Percentiles rank a stretch among this genome's conserved stretches.
phyloP scores from a whole-genome alignment of 306 rosid species.

The Vachellia pachyceras region DNA sequence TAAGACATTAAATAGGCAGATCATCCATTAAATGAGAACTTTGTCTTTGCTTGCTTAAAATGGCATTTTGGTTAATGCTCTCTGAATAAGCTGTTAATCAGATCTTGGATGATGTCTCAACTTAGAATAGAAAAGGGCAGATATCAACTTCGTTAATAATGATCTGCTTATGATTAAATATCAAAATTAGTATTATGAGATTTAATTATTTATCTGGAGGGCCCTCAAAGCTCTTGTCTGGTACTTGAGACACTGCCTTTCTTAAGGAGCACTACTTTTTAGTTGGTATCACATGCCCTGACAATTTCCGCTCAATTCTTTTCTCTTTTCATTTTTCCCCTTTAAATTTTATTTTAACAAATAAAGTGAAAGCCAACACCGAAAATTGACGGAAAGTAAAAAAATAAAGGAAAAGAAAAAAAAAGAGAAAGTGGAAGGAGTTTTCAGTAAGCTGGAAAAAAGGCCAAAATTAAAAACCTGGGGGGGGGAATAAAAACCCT shows the following conservation, averaged over 20 bases:
- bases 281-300: conserved; percentile 50
- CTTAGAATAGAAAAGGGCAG: conserved; percentile 26
- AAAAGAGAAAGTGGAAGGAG: not conserved
- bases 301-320: conserved; percentile 29
- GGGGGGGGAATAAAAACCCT: conserved; percentile 22
- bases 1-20: not conserved
- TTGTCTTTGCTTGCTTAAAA: conserved; percentile 36
- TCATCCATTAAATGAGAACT: not conserved
- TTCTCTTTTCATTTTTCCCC: not conserved
- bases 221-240: conserved; percentile 4
- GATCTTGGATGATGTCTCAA: conserved; percentile 17
- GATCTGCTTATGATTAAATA: conserved; percentile 47
- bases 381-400: conserved; percentile 1
- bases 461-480: not conserved
- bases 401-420: not conserved
- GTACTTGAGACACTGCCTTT: conserved; percentile 20
- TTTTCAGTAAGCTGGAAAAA: not conserved
- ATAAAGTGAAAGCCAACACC: conserved; percentile 1
- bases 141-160: conserved; percentile 41
- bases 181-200: conserved; percentile 30
- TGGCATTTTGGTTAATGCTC: conserved; percentile 40
- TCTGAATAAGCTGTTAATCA: conserved; percentile 38
- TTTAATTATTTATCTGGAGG: conserved; percentile 16
- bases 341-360: conserved; percentile 5
- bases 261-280: conserved; percentile 30